Percentiles rank a stretch among this genome's conserved stretches.
Evolutionary conservation across 305 asterid species (phyloP).

Genomic region (Rubia balearica): DNA sequence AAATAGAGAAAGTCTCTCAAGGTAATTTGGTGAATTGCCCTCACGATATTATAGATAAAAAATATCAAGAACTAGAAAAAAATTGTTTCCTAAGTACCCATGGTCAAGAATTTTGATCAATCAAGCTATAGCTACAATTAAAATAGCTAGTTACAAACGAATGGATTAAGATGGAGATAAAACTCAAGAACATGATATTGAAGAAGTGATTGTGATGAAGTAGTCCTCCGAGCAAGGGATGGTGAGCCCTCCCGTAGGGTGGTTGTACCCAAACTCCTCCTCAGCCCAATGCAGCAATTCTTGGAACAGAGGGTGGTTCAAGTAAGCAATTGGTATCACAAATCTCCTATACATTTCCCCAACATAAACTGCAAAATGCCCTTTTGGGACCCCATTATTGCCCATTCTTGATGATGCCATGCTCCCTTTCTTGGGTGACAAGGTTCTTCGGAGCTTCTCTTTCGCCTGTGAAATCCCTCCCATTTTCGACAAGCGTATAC

Average conservation of each 20-base stretch:
- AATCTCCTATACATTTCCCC: slow-evolving; percentile 34
- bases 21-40: too few species aligned
- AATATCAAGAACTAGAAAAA: too few species aligned
- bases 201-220: slow-evolving; percentile 38
- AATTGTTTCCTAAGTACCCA: neutral
- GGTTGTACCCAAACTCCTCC: slow-evolving; percentile 78
- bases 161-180: neutral
- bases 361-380: slow-evolving; percentile 28
- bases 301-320: slow-evolving; percentile 62
- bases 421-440: slow-evolving; percentile 19
- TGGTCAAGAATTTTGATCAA: neutral
- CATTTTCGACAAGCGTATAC: neutral
- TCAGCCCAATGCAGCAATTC: slow-evolving; percentile 73
- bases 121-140: neutral
- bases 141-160: neutral
- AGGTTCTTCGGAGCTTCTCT: slow-evolving; percentile 17
- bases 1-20: too few species aligned
- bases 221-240: slow-evolving; percentile 78
- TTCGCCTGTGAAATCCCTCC: slow-evolving; percentile 25
- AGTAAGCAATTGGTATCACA: slow-evolving; percentile 57
- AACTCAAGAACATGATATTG: neutral
- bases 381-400: slow-evolving; percentile 23
- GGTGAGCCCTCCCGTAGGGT: slow-evolving; percentile 69
- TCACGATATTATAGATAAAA: too few species aligned
- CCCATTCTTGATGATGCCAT: neutral